These are phyloP conservation scores for Podaxis rugospora DNA, from an alignment of 768 basidiomycete genomes.

Conservation along the genomic window DNA sequence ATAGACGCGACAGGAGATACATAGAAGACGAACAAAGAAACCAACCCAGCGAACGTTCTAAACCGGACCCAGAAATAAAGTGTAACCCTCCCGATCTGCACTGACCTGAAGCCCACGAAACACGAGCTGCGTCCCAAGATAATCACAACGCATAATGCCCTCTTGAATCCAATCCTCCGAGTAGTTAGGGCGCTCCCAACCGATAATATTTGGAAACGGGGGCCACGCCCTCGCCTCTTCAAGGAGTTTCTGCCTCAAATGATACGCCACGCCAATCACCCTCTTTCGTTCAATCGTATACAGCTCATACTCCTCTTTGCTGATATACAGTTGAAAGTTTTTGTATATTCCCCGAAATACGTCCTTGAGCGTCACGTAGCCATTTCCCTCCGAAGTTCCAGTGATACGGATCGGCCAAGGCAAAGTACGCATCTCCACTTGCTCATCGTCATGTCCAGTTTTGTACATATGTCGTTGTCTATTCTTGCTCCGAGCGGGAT, in stretches of 20 bases:
- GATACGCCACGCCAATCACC: constrained; percentile 3
- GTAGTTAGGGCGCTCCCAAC: neutral
- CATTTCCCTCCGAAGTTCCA: neutral
- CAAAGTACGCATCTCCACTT: neutral
- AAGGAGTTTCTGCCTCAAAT: neutral
- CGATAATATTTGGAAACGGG: neutral
- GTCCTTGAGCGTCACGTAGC: neutral
- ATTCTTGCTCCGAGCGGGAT: neutral
- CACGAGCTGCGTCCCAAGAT: constrained; percentile 4
- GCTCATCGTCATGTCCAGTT: neutral
- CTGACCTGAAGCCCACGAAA: constrained; percentile 1
- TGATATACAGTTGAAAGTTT: constrained; percentile 4
- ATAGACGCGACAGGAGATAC: neutral
- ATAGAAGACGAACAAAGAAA: neutral
- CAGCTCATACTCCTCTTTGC: neutral
- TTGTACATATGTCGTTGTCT: neutral
- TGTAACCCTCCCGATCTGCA: neutral
- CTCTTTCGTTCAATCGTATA: neutral
- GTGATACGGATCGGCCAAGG: constrained; percentile 6
- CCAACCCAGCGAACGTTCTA: neutral
- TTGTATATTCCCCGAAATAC: neutral
- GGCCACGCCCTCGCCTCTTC: neutral
- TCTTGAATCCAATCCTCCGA: constrained; percentile 2
- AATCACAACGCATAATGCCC: constrained; percentile 5
- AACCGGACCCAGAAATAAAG: constrained; percentile 2